These are phyloP conservation scores for Lodderomyces pseudojiufengensis DNA, from an alignment of 1,139 yeast genomes.

Conservation along the genomic window DNA sequence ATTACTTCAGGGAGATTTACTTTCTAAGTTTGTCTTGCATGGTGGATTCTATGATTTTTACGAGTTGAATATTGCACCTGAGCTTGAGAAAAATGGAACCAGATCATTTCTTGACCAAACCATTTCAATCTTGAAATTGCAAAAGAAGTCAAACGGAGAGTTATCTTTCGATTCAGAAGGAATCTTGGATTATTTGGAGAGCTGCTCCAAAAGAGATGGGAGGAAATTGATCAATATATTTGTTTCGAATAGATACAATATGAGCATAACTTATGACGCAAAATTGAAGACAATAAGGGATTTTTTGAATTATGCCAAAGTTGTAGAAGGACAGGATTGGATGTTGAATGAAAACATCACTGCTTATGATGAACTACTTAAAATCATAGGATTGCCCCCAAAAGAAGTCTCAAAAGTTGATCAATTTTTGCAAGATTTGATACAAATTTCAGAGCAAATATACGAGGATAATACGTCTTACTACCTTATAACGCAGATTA, in stretches of 20 bases:
- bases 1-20: not conserved
- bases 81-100: not conserved
- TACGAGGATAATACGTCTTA: constrained; percentile 1
- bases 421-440: constrained; percentile 1
- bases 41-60: constrained; percentile 6
- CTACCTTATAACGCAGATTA: constrained; percentile 9
- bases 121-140: constrained; percentile 3
- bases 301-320: constrained; percentile 8
- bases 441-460: constrained; percentile 5
- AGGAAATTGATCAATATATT: constrained; percentile 4
- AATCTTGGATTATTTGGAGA: not conserved
- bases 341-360: constrained; percentile 1
- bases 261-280: not conserved
- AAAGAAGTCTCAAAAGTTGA: not conserved
- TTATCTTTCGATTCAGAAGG: constrained; percentile 1
- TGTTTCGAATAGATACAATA: not conserved
- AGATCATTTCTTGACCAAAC: constrained; percentile 1
- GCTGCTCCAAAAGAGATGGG: not conserved
- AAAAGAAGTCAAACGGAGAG: not conserved
- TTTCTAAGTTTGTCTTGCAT: constrained; percentile 4
- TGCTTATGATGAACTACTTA: constrained; percentile 8
- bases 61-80: constrained; percentile 7
- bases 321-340: constrained; percentile 10
- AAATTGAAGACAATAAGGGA: constrained; percentile 1
- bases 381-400: constrained; percentile 7